These are phyloP conservation scores for Penicillium sp. DNA, from an alignment of 2,329 filamentous ascomycete genomes.

Conservation along the genomic window DNA sequence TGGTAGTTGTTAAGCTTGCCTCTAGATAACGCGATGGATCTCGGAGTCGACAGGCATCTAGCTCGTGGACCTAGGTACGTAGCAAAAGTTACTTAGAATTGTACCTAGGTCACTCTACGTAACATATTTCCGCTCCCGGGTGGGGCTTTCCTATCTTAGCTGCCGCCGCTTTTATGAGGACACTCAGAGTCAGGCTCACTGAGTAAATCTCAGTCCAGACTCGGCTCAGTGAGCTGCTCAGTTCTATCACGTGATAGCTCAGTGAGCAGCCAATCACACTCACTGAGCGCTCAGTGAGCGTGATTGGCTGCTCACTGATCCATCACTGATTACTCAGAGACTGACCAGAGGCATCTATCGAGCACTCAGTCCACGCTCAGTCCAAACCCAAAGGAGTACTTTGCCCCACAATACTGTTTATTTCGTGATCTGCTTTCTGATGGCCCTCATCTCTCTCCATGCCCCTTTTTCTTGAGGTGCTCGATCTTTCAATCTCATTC, in stretches of 20 bases:
- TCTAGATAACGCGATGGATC: neutral
- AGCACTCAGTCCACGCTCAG: constrained; percentile 11
- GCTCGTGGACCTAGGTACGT: no score
- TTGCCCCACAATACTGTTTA: constrained; percentile 9
- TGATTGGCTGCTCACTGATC: constrained; percentile 6
- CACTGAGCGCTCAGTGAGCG: constrained; percentile 7
- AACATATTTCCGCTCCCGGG: constrained; percentile 10
- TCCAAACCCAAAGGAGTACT: constrained; percentile 10
- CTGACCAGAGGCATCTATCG: constrained; percentile 12
- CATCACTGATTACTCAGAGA: constrained; percentile 12
- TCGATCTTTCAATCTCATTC: neutral
- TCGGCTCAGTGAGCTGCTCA: constrained; percentile 9
- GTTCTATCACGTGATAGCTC: constrained; percentile 5
- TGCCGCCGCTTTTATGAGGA: constrained; percentile 15
- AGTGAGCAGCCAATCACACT: constrained; percentile 4
- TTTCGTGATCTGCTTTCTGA: constrained; percentile 6
- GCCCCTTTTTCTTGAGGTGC: constrained; percentile 2
- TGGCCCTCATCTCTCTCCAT: constrained; percentile 7
- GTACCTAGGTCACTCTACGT: constrained; percentile 8
- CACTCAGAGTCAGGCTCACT: constrained; percentile 15
- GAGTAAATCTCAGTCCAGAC: constrained; percentile 14
- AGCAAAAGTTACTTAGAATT: no score
- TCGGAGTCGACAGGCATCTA: neutral
- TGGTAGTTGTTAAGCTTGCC: constrained; percentile 12
- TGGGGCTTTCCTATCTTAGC: constrained; percentile 13